phyloP scores from a whole-genome alignment of 768 basidiomycete genomes.

The Phanerodontia chrysosporium region DNA sequence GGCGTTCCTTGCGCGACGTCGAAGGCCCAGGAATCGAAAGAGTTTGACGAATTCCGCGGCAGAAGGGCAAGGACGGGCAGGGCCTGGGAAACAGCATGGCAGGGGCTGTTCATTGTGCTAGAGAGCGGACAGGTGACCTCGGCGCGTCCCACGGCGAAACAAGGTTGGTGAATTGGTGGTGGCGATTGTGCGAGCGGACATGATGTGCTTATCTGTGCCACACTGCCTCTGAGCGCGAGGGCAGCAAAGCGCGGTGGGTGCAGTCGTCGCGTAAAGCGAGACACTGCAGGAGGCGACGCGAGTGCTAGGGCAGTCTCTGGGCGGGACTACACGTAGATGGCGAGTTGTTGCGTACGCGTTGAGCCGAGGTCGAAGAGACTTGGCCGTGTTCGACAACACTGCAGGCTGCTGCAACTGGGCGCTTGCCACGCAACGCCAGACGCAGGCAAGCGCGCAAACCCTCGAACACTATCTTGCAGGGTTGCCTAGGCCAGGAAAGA shows the following conservation, averaged over 20 bases:
- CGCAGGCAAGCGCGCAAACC: background rate
- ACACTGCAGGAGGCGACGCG: background rate
- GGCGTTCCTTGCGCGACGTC: background rate
- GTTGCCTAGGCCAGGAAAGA: background rate
- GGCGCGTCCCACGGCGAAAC: background rate
- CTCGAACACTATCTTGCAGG: background rate
- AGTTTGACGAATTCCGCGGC: background rate
- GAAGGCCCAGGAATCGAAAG: background rate
- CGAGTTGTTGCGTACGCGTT: too few species aligned
- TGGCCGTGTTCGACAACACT: background rate
- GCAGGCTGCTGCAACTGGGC: too few species aligned
- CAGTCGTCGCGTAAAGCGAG: background rate
- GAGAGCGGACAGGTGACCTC: background rate
- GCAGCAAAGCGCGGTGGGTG: background rate
- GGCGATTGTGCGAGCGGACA: background rate
- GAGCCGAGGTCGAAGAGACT: background rate
- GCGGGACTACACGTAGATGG: too few species aligned
- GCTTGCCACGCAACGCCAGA: background rate
- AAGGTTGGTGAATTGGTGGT: conserved; percentile 1
- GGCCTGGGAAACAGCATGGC: background rate
- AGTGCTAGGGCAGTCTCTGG: background rate
- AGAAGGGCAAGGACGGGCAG: background rate
- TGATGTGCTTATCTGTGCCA: background rate
- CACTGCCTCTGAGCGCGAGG: background rate
- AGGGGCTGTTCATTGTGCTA: background rate